A percentile compares a stretch with the other conserved stretches of the same genome.
phyloP scores from a whole-genome alignment of 192 early-diverging fungal species.

The Radiomyces spectabilis region DNA sequence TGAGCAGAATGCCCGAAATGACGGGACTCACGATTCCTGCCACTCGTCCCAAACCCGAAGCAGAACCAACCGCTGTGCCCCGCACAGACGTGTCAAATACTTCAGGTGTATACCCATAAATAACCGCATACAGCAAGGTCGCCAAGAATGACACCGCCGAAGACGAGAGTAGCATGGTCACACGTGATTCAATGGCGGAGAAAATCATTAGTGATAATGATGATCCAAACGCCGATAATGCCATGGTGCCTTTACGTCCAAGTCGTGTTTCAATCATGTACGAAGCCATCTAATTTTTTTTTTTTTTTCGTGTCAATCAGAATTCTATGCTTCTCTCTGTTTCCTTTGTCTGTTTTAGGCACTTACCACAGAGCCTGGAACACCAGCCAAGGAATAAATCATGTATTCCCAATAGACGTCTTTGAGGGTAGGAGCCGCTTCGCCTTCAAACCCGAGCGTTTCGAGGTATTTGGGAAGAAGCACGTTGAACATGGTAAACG shows the following conservation, averaged over 20 bases:
- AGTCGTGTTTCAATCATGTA: conserved; percentile 65
- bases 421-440: conserved; percentile 25
- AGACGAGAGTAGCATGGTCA: conserved; percentile 53
- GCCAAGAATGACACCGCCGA: conserved; percentile 57
- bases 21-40: conserved; percentile 71
- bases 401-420: conserved; percentile 68
- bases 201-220: conserved; percentile 62
- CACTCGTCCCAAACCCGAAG: conserved; percentile 66
- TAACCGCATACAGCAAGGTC: conserved; percentile 75
- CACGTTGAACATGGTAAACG: conserved; percentile 85
- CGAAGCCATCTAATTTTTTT: conserved; percentile 29
- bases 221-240: conserved; percentile 63
- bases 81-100: conserved; percentile 71
- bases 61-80: conserved; percentile 75
- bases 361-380: conserved; percentile 74
- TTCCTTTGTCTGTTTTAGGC: conserved; percentile 1
- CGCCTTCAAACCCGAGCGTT: conserved; percentile 34
- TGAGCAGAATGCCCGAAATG: conserved; percentile 58
- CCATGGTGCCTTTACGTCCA: conserved; percentile 77
- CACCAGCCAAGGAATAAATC: conserved; percentile 66
- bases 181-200: conserved; percentile 43
- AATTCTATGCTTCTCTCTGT: not conserved
- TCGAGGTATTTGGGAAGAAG: conserved; percentile 77
- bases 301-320: not conserved
- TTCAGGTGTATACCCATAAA: conserved; percentile 86